phyloP scores from a whole-genome alignment of 495 filamentous ascomycete genomes.

The Penicillium paxilli region DNA sequence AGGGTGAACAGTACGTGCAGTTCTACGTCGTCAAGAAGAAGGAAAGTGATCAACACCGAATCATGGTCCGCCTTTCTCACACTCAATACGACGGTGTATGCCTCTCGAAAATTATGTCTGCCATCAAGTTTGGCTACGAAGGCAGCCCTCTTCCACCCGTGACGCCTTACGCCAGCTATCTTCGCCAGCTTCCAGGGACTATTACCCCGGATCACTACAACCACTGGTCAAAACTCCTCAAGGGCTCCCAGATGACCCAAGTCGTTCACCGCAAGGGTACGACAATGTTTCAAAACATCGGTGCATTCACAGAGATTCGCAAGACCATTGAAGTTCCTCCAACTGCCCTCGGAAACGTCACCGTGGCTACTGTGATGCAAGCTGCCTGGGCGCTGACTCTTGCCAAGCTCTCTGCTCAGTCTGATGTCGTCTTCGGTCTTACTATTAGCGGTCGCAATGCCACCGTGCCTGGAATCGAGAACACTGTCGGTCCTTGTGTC shows the following conservation, averaged over 20 bases:
- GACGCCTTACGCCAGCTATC: conserved; percentile 60
- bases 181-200: conserved; percentile 47
- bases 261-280: conserved; percentile 38
- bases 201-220: conserved; percentile 56
- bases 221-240: conserved; percentile 44
- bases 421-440: conserved; percentile 57
- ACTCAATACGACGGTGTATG: conserved; percentile 76
- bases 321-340: conserved; percentile 42
- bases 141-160: conserved; percentile 43
- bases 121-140: conserved; percentile 54
- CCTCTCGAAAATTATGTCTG: conserved; percentile 59
- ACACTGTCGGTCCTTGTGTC: conserved; percentile 57
- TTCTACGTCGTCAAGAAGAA: conserved; percentile 58
- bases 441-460: conserved; percentile 58
- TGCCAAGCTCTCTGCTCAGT: conserved; percentile 47
- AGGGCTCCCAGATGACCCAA: conserved; percentile 47
- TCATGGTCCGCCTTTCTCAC: conserved; percentile 68
- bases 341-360: conserved; percentile 48
- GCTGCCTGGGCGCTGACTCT: conserved; percentile 57
- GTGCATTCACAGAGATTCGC: conserved; percentile 37
- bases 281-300: conserved; percentile 39
- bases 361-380: conserved; percentile 56
- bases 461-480: conserved; percentile 52
- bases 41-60: conserved; percentile 49
- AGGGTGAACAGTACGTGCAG: conserved; percentile 65